Base-by-base conservation (phyloP, 2,329 filamentous ascomycete species). In the Bimuria novae-zelandiae region DNA sequence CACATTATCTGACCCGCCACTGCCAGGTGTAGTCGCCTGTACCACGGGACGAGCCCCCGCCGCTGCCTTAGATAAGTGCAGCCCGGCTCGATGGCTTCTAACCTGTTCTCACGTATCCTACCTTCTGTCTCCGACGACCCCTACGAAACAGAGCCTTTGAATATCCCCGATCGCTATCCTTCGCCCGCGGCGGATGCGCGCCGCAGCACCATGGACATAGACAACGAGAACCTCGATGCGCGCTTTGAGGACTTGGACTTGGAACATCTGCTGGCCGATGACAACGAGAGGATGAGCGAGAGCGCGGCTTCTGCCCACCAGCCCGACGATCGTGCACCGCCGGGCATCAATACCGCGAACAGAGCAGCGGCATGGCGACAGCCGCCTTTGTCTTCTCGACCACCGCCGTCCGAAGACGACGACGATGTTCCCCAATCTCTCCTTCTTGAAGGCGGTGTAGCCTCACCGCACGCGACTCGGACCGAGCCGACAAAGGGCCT, bases 341-440 rank as follows among this genome's bases (percentile, higher is more conserved):
- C 58, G 16, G 59, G 69, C 36, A 68, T 69, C 55, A 58, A 66
- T 43, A 56, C 59, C 11, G 49, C 61, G 42, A 61, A 54, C 68
- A 72, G 70, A 52, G 67, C 69, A 36, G 68, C 67, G 43, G 63
- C 62, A 21, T 76, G 76, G 75, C 72, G 74, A 59, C 69, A 71
- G 35, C 59, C 69, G 29, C 50, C 54, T 16, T 54, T 59, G 48
- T 59, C 55, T 29, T 63, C 56, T 41, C 52, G 49, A 10, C 39
- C 55, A 4, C 61, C 60, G 6, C 33, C 65, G 29, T 82, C 84
- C 43, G 79, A 81, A 30, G 83, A 86, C 61, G 83, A 85, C 45
- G 84, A 87, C 62, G 83, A 85, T 45, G 85, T 88, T 2, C 85
- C 85, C 2, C 80, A 80, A 49, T 88, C 85, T 7, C 73, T 88